Conservation (phyloP, 306 rosid species). For the Cyclanthera cordifolia region DNA sequence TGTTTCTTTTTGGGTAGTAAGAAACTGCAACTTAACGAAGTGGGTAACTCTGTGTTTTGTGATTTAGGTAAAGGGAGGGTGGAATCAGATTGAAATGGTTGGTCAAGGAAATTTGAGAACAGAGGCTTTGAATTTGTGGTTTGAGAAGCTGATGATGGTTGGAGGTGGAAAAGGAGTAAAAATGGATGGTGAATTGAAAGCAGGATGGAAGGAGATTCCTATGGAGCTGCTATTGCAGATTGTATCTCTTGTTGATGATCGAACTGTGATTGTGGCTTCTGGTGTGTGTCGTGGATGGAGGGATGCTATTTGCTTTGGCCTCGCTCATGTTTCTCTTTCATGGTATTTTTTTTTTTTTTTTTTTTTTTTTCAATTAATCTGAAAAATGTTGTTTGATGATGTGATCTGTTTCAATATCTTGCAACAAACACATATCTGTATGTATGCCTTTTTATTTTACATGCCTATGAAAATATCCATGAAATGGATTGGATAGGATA, state of each 20-base stretch:
- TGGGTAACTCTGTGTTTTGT: not conserved
- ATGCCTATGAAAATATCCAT: not conserved
- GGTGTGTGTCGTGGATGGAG: slow-evolving; percentile 98
- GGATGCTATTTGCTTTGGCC: slow-evolving; percentile 67
- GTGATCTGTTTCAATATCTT: not conserved
- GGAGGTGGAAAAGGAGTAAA: slow-evolving; percentile 29
- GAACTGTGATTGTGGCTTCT: slow-evolving; percentile 52
- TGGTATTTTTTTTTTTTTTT: slow-evolving; percentile 31
- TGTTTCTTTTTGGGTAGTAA: not conserved
- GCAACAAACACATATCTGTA: not conserved
- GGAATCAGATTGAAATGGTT: slow-evolving; percentile 36
- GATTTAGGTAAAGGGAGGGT: too few species aligned
- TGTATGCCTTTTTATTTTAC: not conserved
- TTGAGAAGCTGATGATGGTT: slow-evolving; percentile 73
- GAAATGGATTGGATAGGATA: not conserved
- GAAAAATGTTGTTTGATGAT: too few species aligned
- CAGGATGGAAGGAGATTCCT: slow-evolving; percentile 87
- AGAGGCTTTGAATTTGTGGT: slow-evolving; percentile 65
- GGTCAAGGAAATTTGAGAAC: slow-evolving; percentile 41
- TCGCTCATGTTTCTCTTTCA: slow-evolving; percentile 66
- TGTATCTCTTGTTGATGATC: slow-evolving; percentile 60
- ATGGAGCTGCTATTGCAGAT: slow-evolving; percentile 87
- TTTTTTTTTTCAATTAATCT: too few species aligned
- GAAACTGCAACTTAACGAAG: not conserved
- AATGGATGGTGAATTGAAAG: slow-evolving; percentile 43